Base-by-base conservation (phyloP, 257 asterid species). In the Henckelia pumila region DNA sequence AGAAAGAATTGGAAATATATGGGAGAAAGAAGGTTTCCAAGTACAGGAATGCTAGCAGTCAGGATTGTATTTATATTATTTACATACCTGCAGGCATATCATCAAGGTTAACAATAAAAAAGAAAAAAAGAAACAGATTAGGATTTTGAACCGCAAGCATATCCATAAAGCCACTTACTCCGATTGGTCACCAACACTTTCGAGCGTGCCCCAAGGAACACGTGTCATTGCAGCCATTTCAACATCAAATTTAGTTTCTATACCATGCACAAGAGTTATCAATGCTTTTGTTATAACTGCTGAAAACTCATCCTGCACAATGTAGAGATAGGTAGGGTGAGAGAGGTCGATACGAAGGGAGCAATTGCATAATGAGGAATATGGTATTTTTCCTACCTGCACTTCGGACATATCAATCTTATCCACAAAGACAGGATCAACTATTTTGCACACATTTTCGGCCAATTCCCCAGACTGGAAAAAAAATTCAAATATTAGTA, bases 171-270 rank as follows among this genome's bases (percentile, higher is more conserved):
- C 61, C 33, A 53, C 91, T 81, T 91, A 94, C 99, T 81, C 97
- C 9, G 99, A 94, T 80, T 94, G 99, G 82, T 94, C 99, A 66
- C 99, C 97, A 78, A 94, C 99, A 81, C 96, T 94, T 82, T 94
- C 99, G 61, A 94, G 96, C 10, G 93, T 87, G 77, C 88, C 92
- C 99, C 99, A 94, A 68, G 91, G 95, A 73, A 91, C 95, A 62
- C 99, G 97, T 50, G 97, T 85, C 99, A 94, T 94, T 64, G 95
- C 89, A 83, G 86, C 91, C 97, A 94, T 91, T 81, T 94, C 99
- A 66, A 75, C 75, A 71, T 94, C 99, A 75, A 94, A 91, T 79
- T 94, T 91, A 71, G 97, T 85, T 75, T 91, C 99, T 76, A 94
- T 84, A 57, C 99, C 99, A 73, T 91, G 84, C 72, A 94, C 99